Base-by-base conservation (phyloP, 441 rosid species). In the Adansonia madagascariensis region DNA sequence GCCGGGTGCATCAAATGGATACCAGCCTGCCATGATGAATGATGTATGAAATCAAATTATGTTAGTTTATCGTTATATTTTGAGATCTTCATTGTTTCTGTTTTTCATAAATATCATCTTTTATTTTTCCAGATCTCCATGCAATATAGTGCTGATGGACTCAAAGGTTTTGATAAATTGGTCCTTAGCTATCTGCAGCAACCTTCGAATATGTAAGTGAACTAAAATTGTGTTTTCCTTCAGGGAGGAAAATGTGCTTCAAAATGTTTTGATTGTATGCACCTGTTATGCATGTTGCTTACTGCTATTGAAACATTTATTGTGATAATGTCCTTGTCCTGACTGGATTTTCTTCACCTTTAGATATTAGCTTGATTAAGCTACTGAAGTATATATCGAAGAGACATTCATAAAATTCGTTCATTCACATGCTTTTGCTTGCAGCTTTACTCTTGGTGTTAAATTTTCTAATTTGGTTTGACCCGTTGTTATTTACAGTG, bases 151-250 rank as follows among this genome's bases (percentile, higher is more conserved):
- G 79, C 85, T 55, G 91, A 86, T 78, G 97, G 93, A 11, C 88
- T 90, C 71, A 91, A 88, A 87, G 85, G 89, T 85, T 81, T 84
- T 53, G 99, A 93, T 84, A 93, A 93, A 75, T 76, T 90, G 89
- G 91, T 95, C 80, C 83, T 93, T 52, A 93, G 91, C 77, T 91
- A 82, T 80, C 91, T 93, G 71, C 94, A 85, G 87, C 94, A 91
- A 74, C 90, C 92, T 66, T 77, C 89, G 73, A 86, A 84, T 91
- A 85, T 82, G 98, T 91, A 75, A 89, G 99, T 69, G n/a, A 55
- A 22, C 80, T 35, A 20, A 41, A 39, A n/a, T 50, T 53, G 12
- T 27, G 57, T 60, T 44, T 24, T 14, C 59, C n/a, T 43, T 8
- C 61, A 4, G 4, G 43, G 55, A 22, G 59, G 22, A 52, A 70